These are phyloP conservation scores for Eurotiales sp. DNA, from an alignment of 2,329 filamentous ascomycete species.

Conservation along the genomic window DNA sequence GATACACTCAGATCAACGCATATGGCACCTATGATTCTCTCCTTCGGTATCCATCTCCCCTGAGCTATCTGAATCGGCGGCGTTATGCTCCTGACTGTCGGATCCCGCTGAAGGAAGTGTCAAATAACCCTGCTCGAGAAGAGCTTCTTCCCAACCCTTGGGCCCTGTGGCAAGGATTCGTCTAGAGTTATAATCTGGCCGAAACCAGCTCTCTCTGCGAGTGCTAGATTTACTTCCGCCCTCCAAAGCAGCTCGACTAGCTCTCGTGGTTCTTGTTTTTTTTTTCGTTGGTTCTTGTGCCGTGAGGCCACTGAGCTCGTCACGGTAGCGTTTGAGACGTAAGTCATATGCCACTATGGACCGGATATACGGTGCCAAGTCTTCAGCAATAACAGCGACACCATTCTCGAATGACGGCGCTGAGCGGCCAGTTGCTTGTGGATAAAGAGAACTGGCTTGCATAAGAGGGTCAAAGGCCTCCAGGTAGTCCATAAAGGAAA, in stretches of 20 bases:
- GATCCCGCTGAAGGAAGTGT: constrained; percentile 21
- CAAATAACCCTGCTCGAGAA: constrained; percentile 32
- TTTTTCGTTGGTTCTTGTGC: constrained; percentile 57
- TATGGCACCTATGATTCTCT: no score
- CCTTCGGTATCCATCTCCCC: constrained; percentile 1
- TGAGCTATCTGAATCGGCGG: constrained; percentile 17
- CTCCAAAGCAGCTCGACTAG: constrained; percentile 72
- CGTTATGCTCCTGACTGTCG: constrained; percentile 16
- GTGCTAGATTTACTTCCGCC: constrained; percentile 65
- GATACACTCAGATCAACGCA: no score
- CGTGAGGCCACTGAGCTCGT: constrained; percentile 59
- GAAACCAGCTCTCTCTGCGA: constrained; percentile 70
- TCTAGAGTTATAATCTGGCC: constrained; percentile 55
- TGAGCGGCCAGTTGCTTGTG: constrained; percentile 31
- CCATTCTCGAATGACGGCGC: constrained; percentile 74
- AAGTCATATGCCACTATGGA: constrained; percentile 75
- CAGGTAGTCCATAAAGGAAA: constrained; percentile 40
- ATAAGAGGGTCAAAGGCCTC: constrained; percentile 53
- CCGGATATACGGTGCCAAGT: constrained; percentile 88
- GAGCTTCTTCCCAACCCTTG: constrained; percentile 37
- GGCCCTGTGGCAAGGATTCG: constrained; percentile 64
- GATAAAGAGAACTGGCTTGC: constrained; percentile 31
- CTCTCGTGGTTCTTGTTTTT: constrained; percentile 66
- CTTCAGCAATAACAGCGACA: constrained; percentile 61
- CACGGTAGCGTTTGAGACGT: constrained; percentile 64